phyloP scores from a whole-genome alignment of 768 basidiomycete genomes.

The Boletales sp. region DNA sequence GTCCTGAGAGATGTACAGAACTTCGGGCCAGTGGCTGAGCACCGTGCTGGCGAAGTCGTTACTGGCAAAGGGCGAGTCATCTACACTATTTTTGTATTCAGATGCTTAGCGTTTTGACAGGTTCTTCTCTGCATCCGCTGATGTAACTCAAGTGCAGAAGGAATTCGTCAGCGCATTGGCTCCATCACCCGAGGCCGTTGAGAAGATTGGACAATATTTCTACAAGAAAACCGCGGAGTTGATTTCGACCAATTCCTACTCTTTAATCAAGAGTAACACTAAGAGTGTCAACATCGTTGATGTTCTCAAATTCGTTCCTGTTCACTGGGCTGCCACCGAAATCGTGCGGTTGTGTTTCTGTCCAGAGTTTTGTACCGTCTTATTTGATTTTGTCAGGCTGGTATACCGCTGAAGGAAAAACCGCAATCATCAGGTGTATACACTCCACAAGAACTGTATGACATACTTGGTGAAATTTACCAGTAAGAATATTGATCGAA shows the following conservation, averaged over 20 bases:
- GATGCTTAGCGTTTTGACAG: conserved; percentile 31
- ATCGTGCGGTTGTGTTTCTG: conserved; percentile 45
- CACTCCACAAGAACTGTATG: conserved; percentile 58
- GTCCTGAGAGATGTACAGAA: conserved; percentile 44
- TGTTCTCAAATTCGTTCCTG: conserved; percentile 61
- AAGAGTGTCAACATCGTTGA: conserved; percentile 65
- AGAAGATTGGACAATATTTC: conserved; percentile 59
- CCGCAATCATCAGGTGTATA: conserved; percentile 52
- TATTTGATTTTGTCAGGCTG: conserved; percentile 44
- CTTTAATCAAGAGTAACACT: conserved; percentile 51
- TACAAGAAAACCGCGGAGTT: conserved; percentile 59
- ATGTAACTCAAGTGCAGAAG: conserved; percentile 35
- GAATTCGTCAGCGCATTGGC: conserved; percentile 50
- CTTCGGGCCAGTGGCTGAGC: conserved; percentile 50
- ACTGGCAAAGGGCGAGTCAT: conserved; percentile 53
- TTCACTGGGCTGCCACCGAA: conserved; percentile 67
- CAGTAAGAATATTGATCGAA: conserved; percentile 34
- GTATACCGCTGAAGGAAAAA: conserved; percentile 64
- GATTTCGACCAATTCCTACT: conserved; percentile 50
- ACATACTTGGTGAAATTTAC: conserved; percentile 68
- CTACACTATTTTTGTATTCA: neutral
- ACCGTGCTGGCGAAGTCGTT: conserved; percentile 50
- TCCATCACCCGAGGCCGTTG: conserved; percentile 43
- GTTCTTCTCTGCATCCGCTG: conserved; percentile 60
- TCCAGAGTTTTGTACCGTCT: too few relatives aligned